Evolutionary conservation across 495 filamentous ascomycete genomes (phyloP), one percentile per base, ranked within the genome.

Genomic region (Cercophora samala): DNA sequence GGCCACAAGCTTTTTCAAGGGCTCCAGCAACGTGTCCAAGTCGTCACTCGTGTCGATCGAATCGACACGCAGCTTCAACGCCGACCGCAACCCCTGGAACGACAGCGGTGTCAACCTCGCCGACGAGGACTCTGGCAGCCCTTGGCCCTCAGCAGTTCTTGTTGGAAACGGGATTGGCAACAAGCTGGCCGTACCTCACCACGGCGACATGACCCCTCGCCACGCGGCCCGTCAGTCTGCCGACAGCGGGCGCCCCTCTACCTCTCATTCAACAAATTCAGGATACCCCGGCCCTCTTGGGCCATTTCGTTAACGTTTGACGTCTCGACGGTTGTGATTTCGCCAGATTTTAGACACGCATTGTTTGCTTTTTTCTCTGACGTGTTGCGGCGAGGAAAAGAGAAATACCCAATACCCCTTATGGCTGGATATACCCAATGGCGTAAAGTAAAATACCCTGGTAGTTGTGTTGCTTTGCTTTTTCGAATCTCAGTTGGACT

Each of bases 11-110:
- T 89, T 97, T 76, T 96, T 97, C 84, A 96, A 93, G 82, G 93
- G 92, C 60, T 96, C 93, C 52, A 91, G 81, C 83, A 97, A 97
- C 74, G 93, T 93, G 60, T 97, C 93, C 63, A 96, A 95, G 79
- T 92, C 93, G 53, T 97, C 93, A 24, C 87, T 97, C 61, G 90
- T 93, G 68, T 95, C 91, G 66, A 92, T 97, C 81, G 93, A 97
- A 74, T 96, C 92, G 23, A 91, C 91, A 46, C 89, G 92, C 74
- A 95, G 91, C 77, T 86, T 87, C 76, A 86, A 85, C 63, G 91
- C 92, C 73, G 95, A 96, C 77, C 91, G 93, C 74, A 96, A 97
- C 78, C 93, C 93, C 69, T 97, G 93, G 93, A 96, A 97, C 75
- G 93, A 97, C 79, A 93, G 90, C 69, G 93, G 92, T 66, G 90